A percentile compares a stretch with the other conserved stretches of the same genome.
Evolutionary conservation across 495 filamentous ascomycete species (phyloP).

Genomic region (Lasiosphaeria hispida): DNA sequence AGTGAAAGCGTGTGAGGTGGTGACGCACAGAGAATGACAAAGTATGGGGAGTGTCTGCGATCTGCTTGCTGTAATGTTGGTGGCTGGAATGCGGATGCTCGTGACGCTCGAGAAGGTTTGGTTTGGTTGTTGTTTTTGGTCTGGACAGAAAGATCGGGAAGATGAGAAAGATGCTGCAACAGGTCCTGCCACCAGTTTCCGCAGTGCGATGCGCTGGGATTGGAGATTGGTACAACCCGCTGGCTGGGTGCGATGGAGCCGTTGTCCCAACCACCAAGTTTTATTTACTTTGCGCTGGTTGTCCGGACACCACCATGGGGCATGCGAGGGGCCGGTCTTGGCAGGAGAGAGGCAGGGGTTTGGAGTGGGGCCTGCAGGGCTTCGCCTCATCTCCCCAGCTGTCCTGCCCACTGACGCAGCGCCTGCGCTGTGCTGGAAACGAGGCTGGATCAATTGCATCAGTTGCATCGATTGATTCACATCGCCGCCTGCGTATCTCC

Average conservation of each 20-base stretch:
- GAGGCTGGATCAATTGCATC: constrained; percentile 6
- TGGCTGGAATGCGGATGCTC: background rate
- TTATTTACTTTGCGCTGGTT: constrained; percentile 35
- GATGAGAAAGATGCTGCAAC: background rate
- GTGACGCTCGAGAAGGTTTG: no score
- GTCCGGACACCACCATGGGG: constrained; percentile 24
- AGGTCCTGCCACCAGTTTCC: background rate
- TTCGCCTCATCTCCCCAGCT: background rate
- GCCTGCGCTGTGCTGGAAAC: background rate
- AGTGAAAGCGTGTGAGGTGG: background rate
- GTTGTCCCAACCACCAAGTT: constrained; percentile 36
- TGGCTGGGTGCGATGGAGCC: constrained; percentile 14
- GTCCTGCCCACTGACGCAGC: constrained; percentile 6
- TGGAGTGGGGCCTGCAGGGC: constrained; percentile 11
- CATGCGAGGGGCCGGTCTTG: constrained; percentile 11
- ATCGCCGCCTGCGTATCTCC: background rate
- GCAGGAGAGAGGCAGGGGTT: constrained; percentile 14
- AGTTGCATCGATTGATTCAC: background rate
- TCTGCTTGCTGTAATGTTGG: background rate
- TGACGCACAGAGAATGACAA: background rate
- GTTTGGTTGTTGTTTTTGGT: no score
- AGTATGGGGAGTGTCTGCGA: background rate
- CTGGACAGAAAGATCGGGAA: no score
- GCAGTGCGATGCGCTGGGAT: constrained; percentile 2
- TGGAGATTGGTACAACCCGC: constrained; percentile 14